Evolutionary conservation across 2,329 filamentous ascomycete species (phyloP).

Genomic region (Ascochyta fabae): DNA sequence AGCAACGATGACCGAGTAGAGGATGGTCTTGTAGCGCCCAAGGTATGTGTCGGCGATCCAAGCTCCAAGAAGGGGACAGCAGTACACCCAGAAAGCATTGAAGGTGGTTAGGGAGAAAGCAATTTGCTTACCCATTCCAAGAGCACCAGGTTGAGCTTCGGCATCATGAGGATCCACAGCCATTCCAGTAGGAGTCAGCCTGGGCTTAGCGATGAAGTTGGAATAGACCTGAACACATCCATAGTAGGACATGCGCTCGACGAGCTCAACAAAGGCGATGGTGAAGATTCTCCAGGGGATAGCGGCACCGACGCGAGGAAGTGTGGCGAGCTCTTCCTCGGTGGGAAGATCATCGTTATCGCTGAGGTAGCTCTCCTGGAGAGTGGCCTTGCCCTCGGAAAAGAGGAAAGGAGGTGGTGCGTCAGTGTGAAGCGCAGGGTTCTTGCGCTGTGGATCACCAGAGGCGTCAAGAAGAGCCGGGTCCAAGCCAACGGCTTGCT

Average conservation of each 20-base stretch:
- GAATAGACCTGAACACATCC: slow-evolving; percentile 46
- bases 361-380: slow-evolving; percentile 40
- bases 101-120: slow-evolving; percentile 60
- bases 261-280: slow-evolving; percentile 48
- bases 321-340: slow-evolving; percentile 44
- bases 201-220: slow-evolving; percentile 47
- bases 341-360: slow-evolving; percentile 40
- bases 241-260: slow-evolving; percentile 51
- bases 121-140: slow-evolving; percentile 62
- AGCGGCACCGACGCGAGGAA: slow-evolving; percentile 43
- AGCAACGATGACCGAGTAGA: slow-evolving; percentile 64
- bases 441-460: slow-evolving; percentile 44
- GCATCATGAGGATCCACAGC: slow-evolving; percentile 34
- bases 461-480: slow-evolving; percentile 43
- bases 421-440: slow-evolving; percentile 32
- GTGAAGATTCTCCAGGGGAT: slow-evolving; percentile 45
- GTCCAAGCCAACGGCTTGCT: slow-evolving; percentile 42
- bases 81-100: slow-evolving; percentile 64
- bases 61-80: slow-evolving; percentile 65
- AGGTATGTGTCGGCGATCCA: slow-evolving; percentile 66
- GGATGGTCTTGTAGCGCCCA: slow-evolving; percentile 67
- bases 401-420: slow-evolving; percentile 38
- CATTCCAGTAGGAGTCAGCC: slow-evolving; percentile 39
- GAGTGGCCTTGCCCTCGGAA: slow-evolving; percentile 48
- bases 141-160: slow-evolving; percentile 55